Conservation (phyloP, 495 filamentous ascomycete genomes). For the Penicillium dipodomyicola region DNA sequence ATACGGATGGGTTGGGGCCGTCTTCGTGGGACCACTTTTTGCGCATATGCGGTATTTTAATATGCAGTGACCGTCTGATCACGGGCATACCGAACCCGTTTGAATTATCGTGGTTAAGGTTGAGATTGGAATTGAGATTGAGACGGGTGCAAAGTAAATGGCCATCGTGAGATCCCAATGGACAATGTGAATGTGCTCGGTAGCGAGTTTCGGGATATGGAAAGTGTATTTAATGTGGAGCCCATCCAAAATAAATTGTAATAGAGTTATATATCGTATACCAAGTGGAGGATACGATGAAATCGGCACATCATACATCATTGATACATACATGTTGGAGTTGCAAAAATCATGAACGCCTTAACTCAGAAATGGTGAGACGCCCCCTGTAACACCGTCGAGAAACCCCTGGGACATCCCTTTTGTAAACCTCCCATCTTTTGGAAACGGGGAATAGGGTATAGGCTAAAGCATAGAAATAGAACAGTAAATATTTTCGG, state of each 20-base stretch:
- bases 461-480: background rate
- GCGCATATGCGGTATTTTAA: too few relatives aligned
- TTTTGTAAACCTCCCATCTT: background rate
- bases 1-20: too few relatives aligned
- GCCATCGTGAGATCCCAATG: background rate
- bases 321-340: background rate
- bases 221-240: background rate
- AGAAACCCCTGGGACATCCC: background rate
- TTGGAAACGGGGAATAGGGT: background rate
- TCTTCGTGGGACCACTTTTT: too few relatives aligned
- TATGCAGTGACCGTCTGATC: too few relatives aligned
- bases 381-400: constrained; percentile 11
- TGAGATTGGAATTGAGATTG: constrained; percentile 1
- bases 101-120: background rate
- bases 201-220: background rate
- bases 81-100: constrained; percentile 3
- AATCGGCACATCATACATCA: background rate
- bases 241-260: background rate
- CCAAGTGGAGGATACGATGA: background rate
- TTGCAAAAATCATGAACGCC: too few relatives aligned
- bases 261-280: background rate
- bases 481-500: background rate
- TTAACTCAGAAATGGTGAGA: background rate
- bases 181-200: background rate
- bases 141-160: background rate